Percentiles rank a stretch among this genome's conserved stretches.
phyloP scores from a whole-genome alignment of 2,329 filamentous ascomycete species.

The Monilinia vaccinii-corymbosi region DNA sequence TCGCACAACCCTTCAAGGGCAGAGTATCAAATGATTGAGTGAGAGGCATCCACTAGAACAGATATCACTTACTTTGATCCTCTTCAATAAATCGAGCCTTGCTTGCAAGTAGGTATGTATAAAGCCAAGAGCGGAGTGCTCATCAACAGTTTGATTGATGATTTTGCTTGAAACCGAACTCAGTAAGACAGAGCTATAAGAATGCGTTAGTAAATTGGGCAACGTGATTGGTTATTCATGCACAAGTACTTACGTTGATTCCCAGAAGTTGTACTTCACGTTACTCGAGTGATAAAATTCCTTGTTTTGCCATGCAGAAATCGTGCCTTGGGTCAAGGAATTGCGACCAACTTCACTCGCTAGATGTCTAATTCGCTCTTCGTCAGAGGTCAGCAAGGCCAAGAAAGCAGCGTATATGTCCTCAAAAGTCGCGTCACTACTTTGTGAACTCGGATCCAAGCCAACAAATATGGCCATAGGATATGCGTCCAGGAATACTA shows the following conservation, averaged over 20 bases:
- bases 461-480: constrained; percentile 41
- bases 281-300: constrained; percentile 14
- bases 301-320: constrained; percentile 19
- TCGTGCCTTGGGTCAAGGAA: constrained; percentile 23
- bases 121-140: constrained; percentile 24
- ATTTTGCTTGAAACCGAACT: constrained; percentile 25
- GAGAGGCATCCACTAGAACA: not conserved
- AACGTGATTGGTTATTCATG: not conserved
- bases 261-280: constrained; percentile 29
- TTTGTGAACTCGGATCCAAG: constrained; percentile 30
- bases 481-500: constrained; percentile 48
- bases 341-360: constrained; percentile 25
- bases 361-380: constrained; percentile 27
- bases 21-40: not conserved
- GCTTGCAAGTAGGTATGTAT: constrained; percentile 50
- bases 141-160: constrained; percentile 19
- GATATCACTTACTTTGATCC: constrained; percentile 21
- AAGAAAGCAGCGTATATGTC: constrained; percentile 25
- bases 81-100: constrained; percentile 42
- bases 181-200: constrained; percentile 25
- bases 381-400: constrained; percentile 26
- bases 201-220: not conserved
- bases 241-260: constrained; percentile 27
- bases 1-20: not conserved
- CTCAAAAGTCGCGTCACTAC: constrained; percentile 31